Conservation (phyloP, 495 filamentous ascomycete species). For the Lentithecium fluviatile region DNA sequence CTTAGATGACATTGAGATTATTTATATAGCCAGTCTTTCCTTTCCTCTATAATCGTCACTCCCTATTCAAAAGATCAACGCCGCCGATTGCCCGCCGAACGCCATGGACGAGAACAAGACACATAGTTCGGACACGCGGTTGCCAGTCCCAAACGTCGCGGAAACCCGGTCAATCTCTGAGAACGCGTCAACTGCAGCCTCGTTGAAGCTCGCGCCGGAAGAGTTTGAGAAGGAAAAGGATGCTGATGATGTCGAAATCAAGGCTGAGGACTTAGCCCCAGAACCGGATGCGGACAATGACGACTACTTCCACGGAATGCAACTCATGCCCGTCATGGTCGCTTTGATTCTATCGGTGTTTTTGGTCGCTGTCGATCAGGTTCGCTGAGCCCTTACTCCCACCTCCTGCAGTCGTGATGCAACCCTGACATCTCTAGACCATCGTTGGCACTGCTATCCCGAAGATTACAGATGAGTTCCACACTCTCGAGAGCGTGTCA, state of each 20-base stretch:
- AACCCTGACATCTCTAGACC: constrained; percentile 1
- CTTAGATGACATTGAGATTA: too few relatives aligned
- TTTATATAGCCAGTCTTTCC: too few relatives aligned
- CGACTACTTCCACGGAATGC: constrained; percentile 34
- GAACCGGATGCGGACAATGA: constrained; percentile 14
- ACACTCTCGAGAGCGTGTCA: constrained; percentile 37
- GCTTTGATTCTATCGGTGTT: constrained; percentile 30
- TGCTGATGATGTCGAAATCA: constrained; percentile 4
- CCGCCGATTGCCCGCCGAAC: background rate
- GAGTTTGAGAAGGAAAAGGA: constrained; percentile 43
- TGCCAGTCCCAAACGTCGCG: background rate
- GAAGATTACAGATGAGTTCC: constrained; percentile 34
- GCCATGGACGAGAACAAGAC: background rate
- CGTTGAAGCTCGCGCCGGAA: background rate
- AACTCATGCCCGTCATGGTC: constrained; percentile 41
- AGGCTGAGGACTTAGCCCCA: constrained; percentile 26
- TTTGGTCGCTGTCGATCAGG: constrained; percentile 4
- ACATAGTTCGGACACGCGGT: background rate
- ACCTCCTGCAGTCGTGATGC: background rate
- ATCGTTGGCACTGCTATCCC: constrained; percentile 42
- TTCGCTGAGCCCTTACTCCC: background rate
- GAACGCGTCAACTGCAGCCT: background rate
- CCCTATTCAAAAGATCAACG: background rate
- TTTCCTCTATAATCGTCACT: background rate
- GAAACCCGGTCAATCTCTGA: background rate